Percentiles rank a stretch among this genome's conserved stretches.
Evolutionary conservation across 2,329 filamentous ascomycete genomes (phyloP).

Genomic region (Orbilia oligospora): DNA sequence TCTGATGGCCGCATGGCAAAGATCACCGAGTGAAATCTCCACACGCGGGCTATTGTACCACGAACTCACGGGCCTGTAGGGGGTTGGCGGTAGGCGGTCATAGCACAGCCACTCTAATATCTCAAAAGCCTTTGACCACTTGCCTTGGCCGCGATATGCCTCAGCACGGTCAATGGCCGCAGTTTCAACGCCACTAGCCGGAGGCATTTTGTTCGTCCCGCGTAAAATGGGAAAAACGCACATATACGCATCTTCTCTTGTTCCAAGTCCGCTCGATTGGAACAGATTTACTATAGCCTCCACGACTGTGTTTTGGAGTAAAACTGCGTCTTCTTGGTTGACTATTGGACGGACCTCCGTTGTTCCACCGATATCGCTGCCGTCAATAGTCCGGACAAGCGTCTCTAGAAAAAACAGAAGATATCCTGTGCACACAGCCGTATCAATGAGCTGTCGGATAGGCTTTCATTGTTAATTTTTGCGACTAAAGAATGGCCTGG

Average conservation of each 20-base stretch:
- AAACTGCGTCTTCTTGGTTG: background rate
- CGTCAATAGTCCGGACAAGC: background rate
- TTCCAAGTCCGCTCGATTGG: background rate
- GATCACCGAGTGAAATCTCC: background rate
- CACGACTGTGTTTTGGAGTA: background rate
- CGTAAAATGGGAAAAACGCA: background rate
- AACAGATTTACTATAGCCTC: slow-evolving; percentile 2
- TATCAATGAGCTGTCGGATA: too few relatives aligned
- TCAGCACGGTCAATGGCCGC: background rate
- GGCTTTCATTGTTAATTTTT: background rate
- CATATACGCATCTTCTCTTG: slow-evolving; percentile 4
- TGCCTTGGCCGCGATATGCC: background rate
- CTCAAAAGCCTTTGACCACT: slow-evolving; percentile 3
- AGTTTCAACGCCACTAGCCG: background rate
- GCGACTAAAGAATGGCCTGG: background rate
- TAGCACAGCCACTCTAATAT: slow-evolving; percentile 6
- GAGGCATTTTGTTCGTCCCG: background rate
- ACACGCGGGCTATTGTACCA: background rate
- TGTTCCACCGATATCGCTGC: slow-evolving; percentile 2
- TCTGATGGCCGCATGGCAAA: background rate
- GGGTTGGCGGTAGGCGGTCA: background rate
- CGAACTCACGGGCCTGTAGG: background rate
- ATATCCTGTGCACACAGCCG: background rate
- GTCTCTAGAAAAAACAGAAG: slow-evolving; percentile 4
- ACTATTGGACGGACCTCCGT: background rate